These are phyloP conservation scores for Phaeodactylum tricornutum DNA, from an alignment of 108 stramenopile species.

Conservation along the genomic window DNA sequence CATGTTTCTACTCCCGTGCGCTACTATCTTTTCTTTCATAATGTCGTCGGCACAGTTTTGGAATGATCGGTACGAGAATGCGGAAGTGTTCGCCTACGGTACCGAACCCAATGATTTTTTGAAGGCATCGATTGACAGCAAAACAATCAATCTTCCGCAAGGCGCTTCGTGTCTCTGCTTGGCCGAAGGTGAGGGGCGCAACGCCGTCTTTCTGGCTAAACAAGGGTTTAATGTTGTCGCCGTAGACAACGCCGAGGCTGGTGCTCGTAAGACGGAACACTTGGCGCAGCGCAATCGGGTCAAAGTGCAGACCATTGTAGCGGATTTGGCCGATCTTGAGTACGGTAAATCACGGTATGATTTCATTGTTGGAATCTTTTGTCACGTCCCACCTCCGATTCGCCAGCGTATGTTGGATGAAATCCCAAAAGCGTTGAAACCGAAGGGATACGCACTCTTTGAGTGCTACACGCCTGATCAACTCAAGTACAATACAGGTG, in stretches of 20 bases:
- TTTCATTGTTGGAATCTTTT: slow-evolving; percentile 41
- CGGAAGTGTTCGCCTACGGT: slow-evolving; percentile 30
- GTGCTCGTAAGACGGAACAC: slow-evolving; percentile 29
- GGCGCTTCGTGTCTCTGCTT: slow-evolving; percentile 18
- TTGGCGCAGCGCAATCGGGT: slow-evolving; percentile 22
- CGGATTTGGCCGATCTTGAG: slow-evolving; percentile 31
- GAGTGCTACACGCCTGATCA: slow-evolving; percentile 43
- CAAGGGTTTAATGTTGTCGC: slow-evolving; percentile 26
- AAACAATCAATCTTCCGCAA: slow-evolving; percentile 4
- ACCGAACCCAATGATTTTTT: slow-evolving; percentile 45
- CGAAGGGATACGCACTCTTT: slow-evolving; percentile 27
- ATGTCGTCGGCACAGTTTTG: too few relatives aligned
- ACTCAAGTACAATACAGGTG: slow-evolving; percentile 41
- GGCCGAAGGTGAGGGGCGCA: slow-evolving; percentile 49
- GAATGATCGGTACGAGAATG: slow-evolving; percentile 24
- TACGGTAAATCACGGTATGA: slow-evolving; percentile 33
- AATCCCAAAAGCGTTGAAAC: slow-evolving; percentile 24
- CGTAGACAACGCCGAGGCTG: slow-evolving; percentile 29
- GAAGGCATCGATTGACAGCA: slow-evolving; percentile 1
- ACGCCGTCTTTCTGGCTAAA: slow-evolving; percentile 31
- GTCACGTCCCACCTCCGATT: slow-evolving; percentile 33
- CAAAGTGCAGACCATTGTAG: slow-evolving; percentile 15
- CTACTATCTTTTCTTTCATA: too few relatives aligned
- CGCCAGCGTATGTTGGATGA: slow-evolving; percentile 17
- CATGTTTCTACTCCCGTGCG: too few relatives aligned